Base-by-base conservation (phyloP, 2,329 filamentous ascomycete genomes). In the Ophiostoma sp. region DNA sequence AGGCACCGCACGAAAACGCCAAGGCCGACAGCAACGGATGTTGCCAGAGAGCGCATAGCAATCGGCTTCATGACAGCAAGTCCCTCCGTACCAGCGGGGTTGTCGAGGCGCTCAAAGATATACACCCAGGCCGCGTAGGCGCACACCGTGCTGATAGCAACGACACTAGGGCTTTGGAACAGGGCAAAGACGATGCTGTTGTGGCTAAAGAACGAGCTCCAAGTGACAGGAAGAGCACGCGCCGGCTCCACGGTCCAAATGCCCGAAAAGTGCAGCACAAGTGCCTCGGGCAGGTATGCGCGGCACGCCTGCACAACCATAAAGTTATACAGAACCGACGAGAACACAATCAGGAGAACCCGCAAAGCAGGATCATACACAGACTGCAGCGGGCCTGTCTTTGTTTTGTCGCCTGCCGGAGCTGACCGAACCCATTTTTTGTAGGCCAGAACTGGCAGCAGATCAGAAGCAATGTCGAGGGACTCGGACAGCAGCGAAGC, bases 221-320 rank as follows among this genome's bases (percentile, higher is more conserved):
- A 2, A 5, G 36, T n/a, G 16, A 68, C 11, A 2, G 58, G 3
- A 1, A 87, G 12, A 14, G 66, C 47, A 38, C 69, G 68, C 2
- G 88, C 90, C 12, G 84, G 82, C 71, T 86, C 84, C 65, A 97
- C 81, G 42, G 87, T 89, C 6, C 85, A 84, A 66, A 97, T 83
- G 68, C 83, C 84, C n/a, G 84, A 79, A 75, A 97, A 97, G 80
- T 94, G 85, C 42, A 87, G 80, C 66, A 93, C 85, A n/a, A 97
- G 82, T 74, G 86, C 86, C 38, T 81, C 78, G 6, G 92, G 91
- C 16, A 97, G 83, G 78, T 88, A 88, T 16, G 87, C 88, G 69
- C 84, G 83, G 76, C 90, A 88, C 67, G 89, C 87, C 66, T 85
- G 78, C 74, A 89, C 91, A 42, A 97, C 79, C 1, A 86, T 81